phyloP scores from a whole-genome alignment of 2,329 filamentous ascomycete species.

The Aspergillus fumigatus region DNA sequence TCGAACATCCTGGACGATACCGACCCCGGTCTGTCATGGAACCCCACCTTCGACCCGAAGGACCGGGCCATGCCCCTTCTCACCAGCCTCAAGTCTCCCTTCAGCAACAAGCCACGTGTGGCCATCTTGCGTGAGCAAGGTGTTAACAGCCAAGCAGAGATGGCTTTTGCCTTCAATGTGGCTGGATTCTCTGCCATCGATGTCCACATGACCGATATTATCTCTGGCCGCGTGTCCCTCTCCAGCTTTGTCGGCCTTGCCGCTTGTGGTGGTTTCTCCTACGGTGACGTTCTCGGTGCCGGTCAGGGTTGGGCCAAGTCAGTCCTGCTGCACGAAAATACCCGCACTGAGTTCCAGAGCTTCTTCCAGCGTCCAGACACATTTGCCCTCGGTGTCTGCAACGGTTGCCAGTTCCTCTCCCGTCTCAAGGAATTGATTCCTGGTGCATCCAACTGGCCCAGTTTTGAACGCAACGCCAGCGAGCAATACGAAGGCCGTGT shows the following conservation, averaged over 20 bases:
- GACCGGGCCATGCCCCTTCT: slow-evolving; percentile 70
- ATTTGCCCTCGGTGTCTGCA: slow-evolving; percentile 91
- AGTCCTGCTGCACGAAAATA: slow-evolving; percentile 74
- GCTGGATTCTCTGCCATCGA: slow-evolving; percentile 91
- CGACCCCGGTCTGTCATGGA: slow-evolving; percentile 81
- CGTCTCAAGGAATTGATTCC: slow-evolving; percentile 80
- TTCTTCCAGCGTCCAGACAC: slow-evolving; percentile 90
- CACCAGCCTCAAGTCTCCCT: slow-evolving; percentile 53
- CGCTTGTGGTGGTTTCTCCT: slow-evolving; percentile 95
- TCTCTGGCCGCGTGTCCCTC: slow-evolving; percentile 74
- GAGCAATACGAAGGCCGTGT: slow-evolving; percentile 89
- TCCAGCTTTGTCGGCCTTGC: slow-evolving; percentile 81
- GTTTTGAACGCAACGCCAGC: slow-evolving; percentile 76
- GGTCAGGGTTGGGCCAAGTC: slow-evolving; percentile 95
- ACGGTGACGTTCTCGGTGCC: slow-evolving; percentile 88
- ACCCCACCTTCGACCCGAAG: slow-evolving; percentile 71
- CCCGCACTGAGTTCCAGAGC: slow-evolving; percentile 69
- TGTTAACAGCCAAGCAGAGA: slow-evolving; percentile 93
- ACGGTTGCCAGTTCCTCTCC: slow-evolving; percentile 93
- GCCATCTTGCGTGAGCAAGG: slow-evolving; percentile 94
- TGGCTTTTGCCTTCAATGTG: slow-evolving; percentile 91
- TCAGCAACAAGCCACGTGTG: slow-evolving; percentile 67
- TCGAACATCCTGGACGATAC: slow-evolving; percentile 66
- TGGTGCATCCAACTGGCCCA: slow-evolving; percentile 76
- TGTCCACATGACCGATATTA: slow-evolving; percentile 91